A percentile compares a stretch with the other conserved stretches of the same genome.
Conservation (phyloP, 2,329 filamentous ascomycete species). For the Acrodontium crateriforme region DNA sequence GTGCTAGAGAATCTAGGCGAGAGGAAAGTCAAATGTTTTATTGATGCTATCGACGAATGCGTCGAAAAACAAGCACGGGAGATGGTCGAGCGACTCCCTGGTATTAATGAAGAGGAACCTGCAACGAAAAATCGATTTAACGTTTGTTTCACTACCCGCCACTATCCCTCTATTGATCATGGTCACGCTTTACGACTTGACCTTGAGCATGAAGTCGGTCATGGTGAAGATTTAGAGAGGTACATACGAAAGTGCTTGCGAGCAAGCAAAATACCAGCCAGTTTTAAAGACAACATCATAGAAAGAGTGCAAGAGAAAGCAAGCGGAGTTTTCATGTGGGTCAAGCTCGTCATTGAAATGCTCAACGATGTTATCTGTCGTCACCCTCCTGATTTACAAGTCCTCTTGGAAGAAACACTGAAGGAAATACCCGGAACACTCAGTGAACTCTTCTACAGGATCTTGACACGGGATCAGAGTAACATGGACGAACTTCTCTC, state of each 20-base stretch:
- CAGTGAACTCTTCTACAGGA: constrained; percentile 36
- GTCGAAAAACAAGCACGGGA: constrained; percentile 24
- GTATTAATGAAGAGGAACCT: constrained; percentile 11
- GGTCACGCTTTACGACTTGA: constrained; percentile 16
- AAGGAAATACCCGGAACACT: constrained; percentile 30
- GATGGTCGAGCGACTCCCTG: constrained; percentile 26
- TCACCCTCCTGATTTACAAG: constrained; percentile 18
- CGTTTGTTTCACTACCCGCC: constrained; percentile 30
- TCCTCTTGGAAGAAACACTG: constrained; percentile 21
- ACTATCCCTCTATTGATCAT: constrained; percentile 30
- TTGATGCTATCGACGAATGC: constrained; percentile 37
- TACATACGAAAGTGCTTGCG: constrained; percentile 23
- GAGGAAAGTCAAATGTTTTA: constrained; percentile 21
- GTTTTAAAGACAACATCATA: constrained; percentile 14
- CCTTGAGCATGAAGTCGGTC: constrained; percentile 23
- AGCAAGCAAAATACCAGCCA: constrained; percentile 1
- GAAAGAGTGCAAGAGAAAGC: constrained; percentile 24
- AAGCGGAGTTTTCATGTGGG: constrained; percentile 34
- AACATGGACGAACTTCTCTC: constrained; percentile 30
- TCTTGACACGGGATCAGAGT: constrained; percentile 33
- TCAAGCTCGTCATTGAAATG: constrained; percentile 31
- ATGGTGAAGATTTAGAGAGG: constrained; percentile 20
- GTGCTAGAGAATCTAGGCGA: constrained; percentile 16
- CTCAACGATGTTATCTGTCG: constrained; percentile 29
- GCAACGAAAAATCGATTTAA: constrained; percentile 8